Base-by-base conservation (phyloP, 176 grass and related monocot genomes). In the Oryza australiensis region DNA sequence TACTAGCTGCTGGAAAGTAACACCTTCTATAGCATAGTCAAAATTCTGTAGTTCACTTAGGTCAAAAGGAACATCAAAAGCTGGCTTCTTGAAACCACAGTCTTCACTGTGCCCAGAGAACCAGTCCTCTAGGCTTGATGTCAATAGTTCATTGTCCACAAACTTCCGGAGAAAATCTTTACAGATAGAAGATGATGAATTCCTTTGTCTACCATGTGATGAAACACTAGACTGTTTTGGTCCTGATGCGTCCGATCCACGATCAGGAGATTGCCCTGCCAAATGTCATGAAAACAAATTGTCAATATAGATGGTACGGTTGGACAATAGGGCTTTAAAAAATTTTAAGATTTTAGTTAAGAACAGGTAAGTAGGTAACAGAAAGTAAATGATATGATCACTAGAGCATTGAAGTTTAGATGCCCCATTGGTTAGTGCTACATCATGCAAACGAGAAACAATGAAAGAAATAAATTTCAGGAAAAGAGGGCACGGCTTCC, bases 101-200 rank as follows among this genome's bases (percentile, higher is more conserved):
- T 93, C 90, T 70, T 90, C 80, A 62, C 74, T 87, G 53, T 89
- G 64, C 66, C 90, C 88, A 2, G 89, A 90, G 74, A 99, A 83
- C 90, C 93, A 99, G 37, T 95, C 93, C 86, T 93, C 87, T 5
- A 99, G 91, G 57, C 89, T 82, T 82, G 83, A 72, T 22, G 96
- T 99, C 40, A 95, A 57, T 60, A 95, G 90, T 48, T 98, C 93
- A 84, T 78, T 91, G 62, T 98, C 96, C 28, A 98, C 92, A 74
- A 98, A 99, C 70, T 99, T 89, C 1, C 82, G 82, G 59, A 99
- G 96, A 74, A 98, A 99, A 80, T 95, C 91, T 80, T 99, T 95
- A 65, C 89, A 95, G 23, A 68, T 80, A 37, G 93, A 91, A 22
- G 93, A 93, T 23, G 93, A 95, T 43, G 91, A 93, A 35, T 88